Evolutionary conservation across 129 eudicot genomes (phyloP).

Genomic region (Ambrosia trifida): DNA sequence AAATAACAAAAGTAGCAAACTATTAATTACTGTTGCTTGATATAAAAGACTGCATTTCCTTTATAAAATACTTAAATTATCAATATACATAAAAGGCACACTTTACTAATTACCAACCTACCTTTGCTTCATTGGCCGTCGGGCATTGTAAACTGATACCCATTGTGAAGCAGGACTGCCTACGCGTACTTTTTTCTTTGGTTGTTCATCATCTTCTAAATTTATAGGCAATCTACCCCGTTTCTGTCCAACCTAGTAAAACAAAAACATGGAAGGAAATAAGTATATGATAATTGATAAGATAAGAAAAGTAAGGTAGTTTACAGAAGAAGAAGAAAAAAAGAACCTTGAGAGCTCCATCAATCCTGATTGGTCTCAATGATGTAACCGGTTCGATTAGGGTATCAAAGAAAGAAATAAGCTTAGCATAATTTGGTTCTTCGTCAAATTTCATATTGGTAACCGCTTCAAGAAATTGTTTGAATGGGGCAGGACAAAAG

Average conservation of each 20-base stretch:
- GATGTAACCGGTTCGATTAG: constrained; percentile 44
- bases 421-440: constrained; percentile 56
- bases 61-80: background rate
- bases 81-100: background rate
- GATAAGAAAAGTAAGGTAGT: background rate
- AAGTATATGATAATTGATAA: constrained; percentile 25
- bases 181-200: constrained; percentile 62
- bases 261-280: constrained; percentile 13
- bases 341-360: constrained; percentile 61
- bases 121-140: constrained; percentile 85
- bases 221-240: constrained; percentile 48
- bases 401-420: constrained; percentile 48
- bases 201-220: constrained; percentile 53
- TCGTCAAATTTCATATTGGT: constrained; percentile 55
- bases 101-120: constrained; percentile 19
- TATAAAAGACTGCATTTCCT: background rate
- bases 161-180: constrained; percentile 88
- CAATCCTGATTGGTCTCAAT: constrained; percentile 53
- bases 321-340: background rate
- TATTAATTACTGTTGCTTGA: background rate
- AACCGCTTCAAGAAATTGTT: constrained; percentile 47
- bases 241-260: constrained; percentile 52
- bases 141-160: constrained; percentile 79
- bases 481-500: constrained; percentile 45
- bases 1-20: background rate